Conservation (phyloP, 139 green algal species). For the Monoraphidium neglectum region DNA sequence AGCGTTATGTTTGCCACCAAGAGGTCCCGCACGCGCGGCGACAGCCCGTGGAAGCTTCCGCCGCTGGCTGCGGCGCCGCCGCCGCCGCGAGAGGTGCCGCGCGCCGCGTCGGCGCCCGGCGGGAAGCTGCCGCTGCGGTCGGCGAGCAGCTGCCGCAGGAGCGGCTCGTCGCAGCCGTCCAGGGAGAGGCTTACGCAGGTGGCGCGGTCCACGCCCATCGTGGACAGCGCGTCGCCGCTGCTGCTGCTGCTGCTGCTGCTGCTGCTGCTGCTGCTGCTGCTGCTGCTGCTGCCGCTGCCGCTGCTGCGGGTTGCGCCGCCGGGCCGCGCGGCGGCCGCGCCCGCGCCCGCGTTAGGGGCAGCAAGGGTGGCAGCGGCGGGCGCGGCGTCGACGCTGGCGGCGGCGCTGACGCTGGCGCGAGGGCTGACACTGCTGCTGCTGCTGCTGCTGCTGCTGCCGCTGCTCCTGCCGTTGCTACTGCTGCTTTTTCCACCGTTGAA, state of each 20-base stretch:
- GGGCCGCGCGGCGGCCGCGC: no score
- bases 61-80: no score
- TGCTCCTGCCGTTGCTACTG: no score
- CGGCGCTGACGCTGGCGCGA: slow-evolving; percentile 16
- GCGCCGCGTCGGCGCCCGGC: not conserved
- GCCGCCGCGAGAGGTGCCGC: not conserved
- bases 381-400: not conserved
- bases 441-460: slow-evolving; percentile 13
- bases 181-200: slow-evolving; percentile 25
- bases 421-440: not conserved
- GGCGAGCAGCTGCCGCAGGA: not conserved
- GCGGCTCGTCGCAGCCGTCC: not conserved
- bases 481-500: no score
- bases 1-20: slow-evolving; percentile 64
- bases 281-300: no score
- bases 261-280: slow-evolving; percentile 24
- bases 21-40: slow-evolving; percentile 24
- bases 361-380: not conserved
- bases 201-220: slow-evolving; percentile 10
- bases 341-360: no score
- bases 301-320: no score
- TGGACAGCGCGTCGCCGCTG: not conserved
- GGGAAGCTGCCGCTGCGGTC: not conserved
- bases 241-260: slow-evolving; percentile 2
- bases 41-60: no score